Evolutionary conservation across 2,329 filamentous ascomycete species (phyloP).

Genomic region (Alternaria ethzedia): DNA sequence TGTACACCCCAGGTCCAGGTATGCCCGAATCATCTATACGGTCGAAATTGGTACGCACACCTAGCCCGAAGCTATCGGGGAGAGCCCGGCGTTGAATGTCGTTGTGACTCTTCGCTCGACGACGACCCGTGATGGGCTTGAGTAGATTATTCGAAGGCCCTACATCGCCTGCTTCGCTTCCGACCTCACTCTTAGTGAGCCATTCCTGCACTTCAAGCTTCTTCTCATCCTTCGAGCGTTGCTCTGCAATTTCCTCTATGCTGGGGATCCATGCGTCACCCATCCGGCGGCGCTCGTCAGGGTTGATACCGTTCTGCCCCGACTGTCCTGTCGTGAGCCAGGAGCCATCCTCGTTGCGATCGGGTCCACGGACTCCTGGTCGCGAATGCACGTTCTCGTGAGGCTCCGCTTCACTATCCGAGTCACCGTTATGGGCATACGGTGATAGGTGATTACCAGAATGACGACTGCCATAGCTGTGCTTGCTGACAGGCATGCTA

Average conservation of each 20-base stretch:
- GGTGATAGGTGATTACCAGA: constrained; percentile 49
- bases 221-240: constrained; percentile 57
- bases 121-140: constrained; percentile 43
- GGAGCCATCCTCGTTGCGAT: constrained; percentile 54
- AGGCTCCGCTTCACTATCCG: constrained; percentile 39
- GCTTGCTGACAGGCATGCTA: constrained; percentile 43
- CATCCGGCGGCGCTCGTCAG: constrained; percentile 52
- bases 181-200: constrained; percentile 55
- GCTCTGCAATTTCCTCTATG: constrained; percentile 58
- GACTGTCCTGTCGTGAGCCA: constrained; percentile 51
- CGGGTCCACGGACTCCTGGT: constrained; percentile 39
- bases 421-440: constrained; percentile 42
- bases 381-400: constrained; percentile 25
- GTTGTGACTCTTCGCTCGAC: constrained; percentile 57
- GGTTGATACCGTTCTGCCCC: constrained; percentile 56
- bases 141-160: constrained; percentile 31
- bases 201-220: constrained; percentile 62
- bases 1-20: constrained; percentile 59
- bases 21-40: constrained; percentile 50
- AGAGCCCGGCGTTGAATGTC: constrained; percentile 39
- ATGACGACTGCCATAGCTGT: constrained; percentile 43
- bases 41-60: constrained; percentile 38
- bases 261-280: constrained; percentile 54
- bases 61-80: constrained; percentile 37
- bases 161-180: constrained; percentile 56